Percentiles rank a stretch among this genome's conserved stretches.
Conservation (phyloP, 257 asterid genomes). For the Ballota nigra region DNA sequence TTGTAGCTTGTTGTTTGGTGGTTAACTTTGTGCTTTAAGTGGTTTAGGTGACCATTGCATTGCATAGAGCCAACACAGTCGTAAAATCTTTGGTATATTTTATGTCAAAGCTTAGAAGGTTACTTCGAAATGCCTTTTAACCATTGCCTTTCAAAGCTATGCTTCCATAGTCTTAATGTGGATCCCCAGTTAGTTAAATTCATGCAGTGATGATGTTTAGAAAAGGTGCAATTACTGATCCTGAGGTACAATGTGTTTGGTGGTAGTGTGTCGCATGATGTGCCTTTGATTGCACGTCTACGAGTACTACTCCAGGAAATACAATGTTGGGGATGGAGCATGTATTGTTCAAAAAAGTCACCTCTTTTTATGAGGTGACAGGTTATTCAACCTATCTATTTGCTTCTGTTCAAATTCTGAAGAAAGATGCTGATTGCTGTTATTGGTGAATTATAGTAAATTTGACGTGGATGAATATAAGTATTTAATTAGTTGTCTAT, state of each 20-base stretch:
- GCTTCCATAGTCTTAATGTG: neutral
- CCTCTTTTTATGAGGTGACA: neutral
- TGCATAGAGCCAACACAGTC: neutral
- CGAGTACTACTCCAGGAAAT: neutral
- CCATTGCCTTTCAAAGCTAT: neutral
- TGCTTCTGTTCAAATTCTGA: neutral
- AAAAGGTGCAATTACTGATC: neutral
- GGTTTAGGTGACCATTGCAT: conserved; percentile 5
- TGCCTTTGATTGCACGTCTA: neutral
- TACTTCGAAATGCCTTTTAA: neutral
- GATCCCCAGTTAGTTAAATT: neutral
- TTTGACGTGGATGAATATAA: neutral
- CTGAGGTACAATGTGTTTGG: neutral
- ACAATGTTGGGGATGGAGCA: neutral
- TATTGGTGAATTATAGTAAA: neutral
- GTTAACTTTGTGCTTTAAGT: neutral
- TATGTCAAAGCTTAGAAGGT: neutral
- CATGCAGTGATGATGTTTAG: neutral
- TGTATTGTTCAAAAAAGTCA: neutral
- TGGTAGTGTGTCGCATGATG: neutral
- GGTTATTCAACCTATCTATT: neutral
- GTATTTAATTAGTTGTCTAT: too few species aligned
- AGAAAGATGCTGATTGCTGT: neutral
- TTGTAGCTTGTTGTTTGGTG: neutral
- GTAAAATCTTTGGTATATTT: neutral